These are phyloP conservation scores for Scheffersomyces illinoinensis DNA, from an alignment of 1,139 yeast genomes.

Conservation along the genomic window DNA sequence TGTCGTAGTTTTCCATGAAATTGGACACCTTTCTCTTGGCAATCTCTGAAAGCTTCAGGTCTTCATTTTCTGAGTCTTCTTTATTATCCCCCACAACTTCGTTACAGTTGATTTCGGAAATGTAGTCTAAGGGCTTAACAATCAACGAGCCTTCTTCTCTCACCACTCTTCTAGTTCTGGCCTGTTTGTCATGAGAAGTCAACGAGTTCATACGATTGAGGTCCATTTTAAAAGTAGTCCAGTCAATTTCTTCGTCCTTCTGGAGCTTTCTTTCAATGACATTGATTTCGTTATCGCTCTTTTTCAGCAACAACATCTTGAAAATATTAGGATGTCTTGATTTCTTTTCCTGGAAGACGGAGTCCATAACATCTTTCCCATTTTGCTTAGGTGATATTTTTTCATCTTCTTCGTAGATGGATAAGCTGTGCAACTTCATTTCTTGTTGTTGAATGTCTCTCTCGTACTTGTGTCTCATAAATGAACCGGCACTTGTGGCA, in stretches of 20 bases:
- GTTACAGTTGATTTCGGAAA: constrained; percentile 51
- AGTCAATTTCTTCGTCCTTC: constrained; percentile 35
- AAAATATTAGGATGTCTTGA: constrained; percentile 53
- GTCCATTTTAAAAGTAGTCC: constrained; percentile 50
- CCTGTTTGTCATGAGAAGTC: constrained; percentile 66
- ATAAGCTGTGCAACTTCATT: constrained; percentile 20
- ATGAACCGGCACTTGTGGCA: constrained; percentile 89
- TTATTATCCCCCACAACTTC: constrained; percentile 33
- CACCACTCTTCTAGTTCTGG: constrained; percentile 68
- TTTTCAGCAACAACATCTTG: constrained; percentile 48
- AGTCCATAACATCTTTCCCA: constrained; percentile 13
- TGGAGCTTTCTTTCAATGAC: constrained; percentile 38
- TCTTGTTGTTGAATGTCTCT: constrained; percentile 31
- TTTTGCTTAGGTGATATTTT: not conserved
- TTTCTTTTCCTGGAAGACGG: constrained; percentile 48
- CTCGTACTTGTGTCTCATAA: constrained; percentile 67
- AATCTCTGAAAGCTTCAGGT: constrained; percentile 16
- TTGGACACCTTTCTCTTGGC: constrained; percentile 30
- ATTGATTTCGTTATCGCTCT: constrained; percentile 28
- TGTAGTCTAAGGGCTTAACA: constrained; percentile 67
- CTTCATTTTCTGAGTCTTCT: constrained; percentile 10
- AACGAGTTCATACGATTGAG: constrained; percentile 77
- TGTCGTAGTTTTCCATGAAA: constrained; percentile 33
- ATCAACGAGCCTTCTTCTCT: constrained; percentile 65
- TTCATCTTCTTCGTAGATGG: constrained; percentile 17